Conservation (phyloP, 192 early-diverging fungal genomes). For the Coemansia sp. region DNA sequence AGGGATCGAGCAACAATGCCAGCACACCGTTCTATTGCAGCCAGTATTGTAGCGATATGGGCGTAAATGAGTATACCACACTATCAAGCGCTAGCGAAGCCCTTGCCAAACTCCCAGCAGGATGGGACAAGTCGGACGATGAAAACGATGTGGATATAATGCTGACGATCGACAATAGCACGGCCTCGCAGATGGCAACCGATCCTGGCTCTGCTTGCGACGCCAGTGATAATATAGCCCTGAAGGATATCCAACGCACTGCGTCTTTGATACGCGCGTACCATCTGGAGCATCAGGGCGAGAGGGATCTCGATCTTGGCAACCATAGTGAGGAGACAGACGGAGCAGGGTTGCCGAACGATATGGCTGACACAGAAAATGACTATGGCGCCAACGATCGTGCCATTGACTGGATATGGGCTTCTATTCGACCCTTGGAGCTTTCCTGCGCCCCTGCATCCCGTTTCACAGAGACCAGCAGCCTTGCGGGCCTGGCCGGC, state of each 20-base stretch:
- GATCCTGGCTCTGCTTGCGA: not conserved
- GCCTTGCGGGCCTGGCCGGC: not conserved
- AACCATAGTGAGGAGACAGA: slow-evolving; percentile 2
- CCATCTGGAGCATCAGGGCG: slow-evolving; percentile 18
- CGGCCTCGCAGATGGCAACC: not conserved
- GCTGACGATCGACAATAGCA: slow-evolving; percentile 28
- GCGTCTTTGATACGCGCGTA: slow-evolving; percentile 17
- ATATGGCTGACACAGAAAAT: not conserved
- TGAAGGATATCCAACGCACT: not conserved
- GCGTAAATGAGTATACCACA: slow-evolving; percentile 4
- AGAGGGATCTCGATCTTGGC: not conserved
- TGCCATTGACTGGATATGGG: slow-evolving; percentile 49
- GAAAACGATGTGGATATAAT: slow-evolving; percentile 21
- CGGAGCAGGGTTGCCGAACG: not conserved
- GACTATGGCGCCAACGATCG: slow-evolving; percentile 9
- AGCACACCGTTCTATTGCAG: slow-evolving; percentile 20
- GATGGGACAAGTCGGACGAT: slow-evolving; percentile 28
- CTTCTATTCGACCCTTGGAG: slow-evolving; percentile 39
- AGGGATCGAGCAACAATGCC: not conserved
- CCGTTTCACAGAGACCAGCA: slow-evolving; percentile 19
- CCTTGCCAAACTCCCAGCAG: slow-evolving; percentile 20
- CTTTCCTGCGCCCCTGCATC: slow-evolving; percentile 43
- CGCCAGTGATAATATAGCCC: not conserved
- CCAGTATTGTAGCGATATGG: slow-evolving; percentile 13
- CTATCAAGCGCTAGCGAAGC: slow-evolving; percentile 1